These are phyloP conservation scores for Fomitopsis pinicola DNA, from an alignment of 1,284 basidiomycete species.

Conservation along the genomic window DNA sequence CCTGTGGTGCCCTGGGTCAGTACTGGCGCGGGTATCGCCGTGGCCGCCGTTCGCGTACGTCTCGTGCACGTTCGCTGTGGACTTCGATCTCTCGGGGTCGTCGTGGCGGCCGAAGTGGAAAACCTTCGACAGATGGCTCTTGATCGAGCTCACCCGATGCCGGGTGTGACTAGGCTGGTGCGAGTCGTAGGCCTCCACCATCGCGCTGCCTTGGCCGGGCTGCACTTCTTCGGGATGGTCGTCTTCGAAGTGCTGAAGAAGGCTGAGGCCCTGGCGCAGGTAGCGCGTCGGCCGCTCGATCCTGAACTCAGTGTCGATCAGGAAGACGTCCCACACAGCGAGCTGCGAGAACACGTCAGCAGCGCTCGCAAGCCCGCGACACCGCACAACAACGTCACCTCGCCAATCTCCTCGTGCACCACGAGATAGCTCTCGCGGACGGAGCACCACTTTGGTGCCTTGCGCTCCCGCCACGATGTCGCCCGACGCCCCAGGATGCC, in stretches of 20 bases:
- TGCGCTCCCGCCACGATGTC: slow-evolving; percentile 63
- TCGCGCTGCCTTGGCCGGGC: slow-evolving; percentile 18
- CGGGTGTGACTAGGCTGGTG: slow-evolving; percentile 5
- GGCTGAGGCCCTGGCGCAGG: slow-evolving; percentile 72
- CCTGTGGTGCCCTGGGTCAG: slow-evolving; percentile 6
- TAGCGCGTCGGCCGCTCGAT: slow-evolving; percentile 79
- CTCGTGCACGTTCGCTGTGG: neutral
- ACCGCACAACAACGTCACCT: slow-evolving; percentile 41
- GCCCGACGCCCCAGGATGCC: slow-evolving; percentile 62
- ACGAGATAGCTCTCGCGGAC: slow-evolving; percentile 93
- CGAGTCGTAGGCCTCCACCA: slow-evolving; percentile 14
- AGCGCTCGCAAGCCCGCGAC: neutral
- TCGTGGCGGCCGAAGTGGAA: slow-evolving; percentile 29
- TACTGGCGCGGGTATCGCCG: slow-evolving; percentile 7
- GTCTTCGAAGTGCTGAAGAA: slow-evolving; percentile 37
- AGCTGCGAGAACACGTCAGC: slow-evolving; percentile 37
- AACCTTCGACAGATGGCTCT: slow-evolving; percentile 42
- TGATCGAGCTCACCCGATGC: slow-evolving; percentile 42
- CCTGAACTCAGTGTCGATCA: slow-evolving; percentile 87
- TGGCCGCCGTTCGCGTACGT: neutral
- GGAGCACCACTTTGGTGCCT: slow-evolving; percentile 87
- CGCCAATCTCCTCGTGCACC: slow-evolving; percentile 83
- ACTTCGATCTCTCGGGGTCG: neutral
- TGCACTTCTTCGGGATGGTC: slow-evolving; percentile 21
- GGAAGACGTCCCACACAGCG: slow-evolving; percentile 88